Evolutionary conservation across 148 eudicot species (phyloP), one percentile per base, ranked within the genome.

Genomic region (Agrostemma githago): DNA sequence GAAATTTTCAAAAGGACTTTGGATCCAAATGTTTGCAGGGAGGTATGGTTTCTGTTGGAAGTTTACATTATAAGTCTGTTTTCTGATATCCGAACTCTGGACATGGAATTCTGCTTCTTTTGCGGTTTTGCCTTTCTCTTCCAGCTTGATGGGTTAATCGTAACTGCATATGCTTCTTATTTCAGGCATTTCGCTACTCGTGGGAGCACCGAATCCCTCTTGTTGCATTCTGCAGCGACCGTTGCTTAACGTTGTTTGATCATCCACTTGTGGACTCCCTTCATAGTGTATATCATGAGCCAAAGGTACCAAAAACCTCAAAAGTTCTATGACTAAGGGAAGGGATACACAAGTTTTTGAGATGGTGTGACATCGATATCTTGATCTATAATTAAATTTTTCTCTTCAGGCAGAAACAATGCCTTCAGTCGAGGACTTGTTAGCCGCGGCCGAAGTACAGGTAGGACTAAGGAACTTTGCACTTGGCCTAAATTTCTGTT

Each of bases 241-340:
- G 88, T 44, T 91, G 96, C 89, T 87, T 94, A 51, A 84, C 98
- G 79, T 82, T 94, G 82, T 91, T 89, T 81, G 88, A 88, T 66
- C 96, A 94, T 73, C 96, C 97, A 16, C 87, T 85, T 59, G 93
- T 89, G 76, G 96, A 94, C 53, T 77, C 89, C 7, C 90, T 94
- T 73, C 98, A 94, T 79, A 87, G 88, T 48, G 66, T 91, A 77
- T 91, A 91, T 86, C 84, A 82, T 62, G 97, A 94, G 80, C 98
- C 98, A 62, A 94, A 91, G 96, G 98, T 94, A 67, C 37, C 56
- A 67, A 42, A 43, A 42, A 44, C 14, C 71, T 74, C 72, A 70
- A 46, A 69, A 48, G 15, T 61, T 26, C 15, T 26, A 48, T 48
- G 11, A 48, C 7, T 9, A 11, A 51, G 53, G 9, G 56, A 26